Evolutionary conservation across 768 basidiomycete genomes (phyloP).

Genomic region (Auriculariales sp.): DNA sequence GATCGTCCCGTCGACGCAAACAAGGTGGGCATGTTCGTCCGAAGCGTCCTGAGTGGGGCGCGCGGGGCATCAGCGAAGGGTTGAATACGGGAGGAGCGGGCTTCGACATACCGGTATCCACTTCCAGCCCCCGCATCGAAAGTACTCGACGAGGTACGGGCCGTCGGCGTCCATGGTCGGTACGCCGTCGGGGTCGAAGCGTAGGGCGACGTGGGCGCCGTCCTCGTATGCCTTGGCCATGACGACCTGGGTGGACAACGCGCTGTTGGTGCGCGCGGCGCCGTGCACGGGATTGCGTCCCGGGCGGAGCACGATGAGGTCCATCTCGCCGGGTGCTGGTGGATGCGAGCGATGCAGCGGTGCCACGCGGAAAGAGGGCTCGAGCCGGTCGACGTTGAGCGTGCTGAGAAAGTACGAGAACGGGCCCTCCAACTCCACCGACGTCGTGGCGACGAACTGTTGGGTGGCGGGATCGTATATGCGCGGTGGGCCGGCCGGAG

Average conservation of each 20-base stretch:
- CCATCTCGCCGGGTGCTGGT: slow-evolving; percentile 31
- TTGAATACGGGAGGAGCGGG: slow-evolving; percentile 1
- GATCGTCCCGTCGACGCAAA: slow-evolving; percentile 74
- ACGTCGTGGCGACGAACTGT: slow-evolving; percentile 27
- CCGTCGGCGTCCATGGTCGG: slow-evolving; percentile 30
- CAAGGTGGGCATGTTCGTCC: slow-evolving; percentile 48
- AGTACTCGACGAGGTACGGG: slow-evolving; percentile 51
- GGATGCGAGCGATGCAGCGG: slow-evolving; percentile 41
- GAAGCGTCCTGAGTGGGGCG: slow-evolving; percentile 30
- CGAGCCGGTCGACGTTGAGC: slow-evolving; percentile 74
- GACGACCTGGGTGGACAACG: slow-evolving; percentile 35
- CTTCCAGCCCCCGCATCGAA: slow-evolving; percentile 67
- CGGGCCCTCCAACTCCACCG: slow-evolving; percentile 50
- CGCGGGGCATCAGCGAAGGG: neutral
- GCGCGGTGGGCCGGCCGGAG: slow-evolving; percentile 25
- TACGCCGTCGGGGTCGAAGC: slow-evolving; percentile 34
- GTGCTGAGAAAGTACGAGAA: slow-evolving; percentile 79
- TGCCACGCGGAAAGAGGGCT: slow-evolving; percentile 64
- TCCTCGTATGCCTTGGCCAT: slow-evolving; percentile 61
- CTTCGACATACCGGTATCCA: slow-evolving; percentile 61
- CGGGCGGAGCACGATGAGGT: slow-evolving; percentile 68
- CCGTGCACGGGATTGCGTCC: slow-evolving; percentile 36
- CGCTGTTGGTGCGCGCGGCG: slow-evolving; percentile 33
- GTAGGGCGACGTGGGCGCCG: slow-evolving; percentile 52
- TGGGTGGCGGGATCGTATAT: slow-evolving; percentile 43